Conservation (phyloP, 371 early-diverging fungal genomes). For the Mortierella polycephala region DNA sequence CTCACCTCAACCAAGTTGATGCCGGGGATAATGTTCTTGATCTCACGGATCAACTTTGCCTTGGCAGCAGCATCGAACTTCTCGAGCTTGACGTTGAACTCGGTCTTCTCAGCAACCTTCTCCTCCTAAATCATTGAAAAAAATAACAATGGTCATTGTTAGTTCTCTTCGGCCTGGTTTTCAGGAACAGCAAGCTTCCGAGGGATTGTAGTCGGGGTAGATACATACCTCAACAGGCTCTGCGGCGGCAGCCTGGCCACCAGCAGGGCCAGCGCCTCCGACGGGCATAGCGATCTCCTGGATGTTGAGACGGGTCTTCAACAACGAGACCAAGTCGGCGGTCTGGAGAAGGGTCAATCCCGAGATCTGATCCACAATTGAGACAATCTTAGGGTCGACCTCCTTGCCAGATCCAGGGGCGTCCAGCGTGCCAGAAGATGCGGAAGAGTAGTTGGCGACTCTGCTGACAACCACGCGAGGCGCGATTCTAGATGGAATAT, state of each 20-base stretch:
- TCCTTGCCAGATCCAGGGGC: slow-evolving; percentile 67
- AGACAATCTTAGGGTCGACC: slow-evolving; percentile 78
- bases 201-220: not conserved
- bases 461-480: slow-evolving; percentile 49
- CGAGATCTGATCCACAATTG: slow-evolving; percentile 91
- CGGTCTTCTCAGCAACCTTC: slow-evolving; percentile 90
- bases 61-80: slow-evolving; percentile 95
- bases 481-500: slow-evolving; percentile 30
- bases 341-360: slow-evolving; percentile 92
- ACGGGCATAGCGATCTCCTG: slow-evolving; percentile 91
- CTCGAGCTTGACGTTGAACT: slow-evolving; percentile 94
- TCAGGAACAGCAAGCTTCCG: no score
- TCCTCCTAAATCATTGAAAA: slow-evolving; percentile 63
- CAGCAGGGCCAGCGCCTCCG: slow-evolving; percentile 72
- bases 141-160: not conserved
- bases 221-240: slow-evolving; percentile 61
- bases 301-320: slow-evolving; percentile 94
- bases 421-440: slow-evolving; percentile 57
- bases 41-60: slow-evolving; percentile 98
- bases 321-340: slow-evolving; percentile 84
- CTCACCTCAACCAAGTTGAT: slow-evolving; percentile 91
- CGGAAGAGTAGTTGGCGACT: slow-evolving; percentile 52
- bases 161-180: no score
- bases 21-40: slow-evolving; percentile 92
- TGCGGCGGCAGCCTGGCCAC: slow-evolving; percentile 69